Percentiles rank a stretch among this genome's conserved stretches.
Conservation (phyloP, 768 basidiomycete genomes). For the Rhizopogon salebrosus region DNA sequence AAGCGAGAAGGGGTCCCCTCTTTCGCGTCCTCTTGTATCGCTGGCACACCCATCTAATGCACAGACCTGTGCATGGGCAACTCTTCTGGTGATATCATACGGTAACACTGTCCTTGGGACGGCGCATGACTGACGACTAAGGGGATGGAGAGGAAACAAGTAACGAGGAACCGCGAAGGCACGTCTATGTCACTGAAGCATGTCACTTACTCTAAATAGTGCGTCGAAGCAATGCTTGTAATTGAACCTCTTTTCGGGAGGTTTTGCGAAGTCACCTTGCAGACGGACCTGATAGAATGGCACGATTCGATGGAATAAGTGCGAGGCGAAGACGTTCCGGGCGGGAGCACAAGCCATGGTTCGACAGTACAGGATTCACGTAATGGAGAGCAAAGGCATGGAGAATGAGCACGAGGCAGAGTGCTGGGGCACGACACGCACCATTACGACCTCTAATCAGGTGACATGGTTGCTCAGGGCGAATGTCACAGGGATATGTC, state of each 20-base stretch:
- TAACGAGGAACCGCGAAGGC: background rate
- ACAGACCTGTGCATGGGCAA: background rate
- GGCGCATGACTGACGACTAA: background rate
- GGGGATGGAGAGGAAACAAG: background rate
- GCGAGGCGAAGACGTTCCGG: background rate
- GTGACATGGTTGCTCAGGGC: background rate
- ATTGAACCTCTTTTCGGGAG: constrained; percentile 82
- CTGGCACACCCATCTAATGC: background rate
- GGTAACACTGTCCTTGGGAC: background rate
- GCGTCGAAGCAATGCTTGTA: constrained; percentile 91
- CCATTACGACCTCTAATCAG: constrained; percentile 70
- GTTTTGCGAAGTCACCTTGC: constrained; percentile 88
- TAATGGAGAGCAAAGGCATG: constrained; percentile 4
- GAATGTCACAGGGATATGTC: background rate
- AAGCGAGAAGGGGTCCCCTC: background rate
- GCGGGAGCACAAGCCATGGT: background rate
- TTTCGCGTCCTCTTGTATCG: background rate
- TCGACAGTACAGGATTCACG: constrained; percentile 4
- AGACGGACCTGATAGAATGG: constrained; percentile 52
- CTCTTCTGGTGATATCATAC: background rate
- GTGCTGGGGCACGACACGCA: constrained; percentile 8
- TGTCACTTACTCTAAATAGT: constrained; percentile 63
- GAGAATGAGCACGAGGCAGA: constrained; percentile 7
- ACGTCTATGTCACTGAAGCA: background rate
- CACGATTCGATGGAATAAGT: background rate